Conservation (phyloP, 805 yeast species). For the Ogataea salicorniae region DNA sequence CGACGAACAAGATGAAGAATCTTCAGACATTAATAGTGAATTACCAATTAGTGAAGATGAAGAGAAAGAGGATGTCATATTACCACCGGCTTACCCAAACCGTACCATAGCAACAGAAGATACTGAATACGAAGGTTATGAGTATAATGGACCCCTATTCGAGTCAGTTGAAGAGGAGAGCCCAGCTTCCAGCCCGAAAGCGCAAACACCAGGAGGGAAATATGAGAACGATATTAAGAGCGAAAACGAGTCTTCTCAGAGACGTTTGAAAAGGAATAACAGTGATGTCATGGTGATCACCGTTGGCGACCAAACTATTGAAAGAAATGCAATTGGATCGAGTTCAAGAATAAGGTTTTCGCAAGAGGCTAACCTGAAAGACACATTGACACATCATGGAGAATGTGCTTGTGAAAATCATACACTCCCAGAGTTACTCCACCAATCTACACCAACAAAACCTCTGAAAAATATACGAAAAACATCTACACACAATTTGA, state of each 20-base stretch:
- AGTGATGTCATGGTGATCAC: slow-evolving; percentile 6
- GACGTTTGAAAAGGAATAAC: neutral
- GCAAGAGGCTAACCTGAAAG: neutral
- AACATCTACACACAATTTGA: slow-evolving; percentile 3
- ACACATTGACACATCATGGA: neutral
- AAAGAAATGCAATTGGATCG: neutral
- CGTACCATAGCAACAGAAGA: too few species aligned
- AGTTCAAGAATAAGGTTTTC: slow-evolving; percentile 1
- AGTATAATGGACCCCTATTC: too few species aligned
- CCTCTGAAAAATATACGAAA: neutral
- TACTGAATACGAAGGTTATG: too few species aligned
- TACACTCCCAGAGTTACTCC: neutral
- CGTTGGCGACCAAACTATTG: slow-evolving; percentile 5
- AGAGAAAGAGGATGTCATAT: too few species aligned
- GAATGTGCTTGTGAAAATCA: neutral
- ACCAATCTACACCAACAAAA: neutral
- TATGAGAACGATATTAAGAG: too few species aligned
- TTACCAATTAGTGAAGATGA: too few species aligned
- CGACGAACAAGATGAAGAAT: too few species aligned
- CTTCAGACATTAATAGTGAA: too few species aligned
- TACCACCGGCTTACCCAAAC: too few species aligned
- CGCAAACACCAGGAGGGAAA: too few species aligned
- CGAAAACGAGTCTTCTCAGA: neutral
- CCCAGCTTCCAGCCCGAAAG: too few species aligned
- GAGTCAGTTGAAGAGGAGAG: too few species aligned